These are phyloP conservation scores for Paraconiothyrium sp. DNA, from an alignment of 2,329 filamentous ascomycete genomes.

Conservation along the genomic window DNA sequence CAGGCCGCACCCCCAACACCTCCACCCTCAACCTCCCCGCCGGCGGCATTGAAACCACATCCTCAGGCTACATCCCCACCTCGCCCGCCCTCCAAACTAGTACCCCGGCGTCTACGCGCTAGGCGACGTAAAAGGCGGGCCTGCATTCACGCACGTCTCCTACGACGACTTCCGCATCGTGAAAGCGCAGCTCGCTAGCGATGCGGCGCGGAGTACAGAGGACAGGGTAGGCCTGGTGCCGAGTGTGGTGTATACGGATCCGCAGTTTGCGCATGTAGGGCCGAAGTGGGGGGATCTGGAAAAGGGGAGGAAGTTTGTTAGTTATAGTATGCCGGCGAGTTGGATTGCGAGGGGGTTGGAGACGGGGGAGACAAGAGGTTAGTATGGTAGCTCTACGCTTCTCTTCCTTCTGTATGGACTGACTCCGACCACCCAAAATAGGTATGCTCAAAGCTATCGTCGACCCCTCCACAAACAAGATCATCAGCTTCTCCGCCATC, in stretches of 20 bases:
- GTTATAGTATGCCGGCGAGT: constrained; percentile 59
- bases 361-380: constrained; percentile 57
- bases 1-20: constrained; percentile 62
- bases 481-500: constrained; percentile 63
- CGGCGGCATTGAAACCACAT: constrained; percentile 54
- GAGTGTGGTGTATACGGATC: constrained; percentile 64
- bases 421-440: too few species aligned
- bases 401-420: too few species aligned
- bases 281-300: constrained; percentile 56
- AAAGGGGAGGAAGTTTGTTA: constrained; percentile 1
- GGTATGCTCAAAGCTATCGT: constrained; percentile 64
- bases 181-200: not conserved
- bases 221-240: constrained; percentile 49
- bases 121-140: constrained; percentile 63
- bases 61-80: constrained; percentile 56
- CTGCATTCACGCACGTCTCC: constrained; percentile 65
- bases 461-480: constrained; percentile 59
- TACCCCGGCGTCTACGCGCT: constrained; percentile 57
- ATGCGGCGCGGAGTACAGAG: constrained; percentile 17
- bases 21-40: constrained; percentile 54
- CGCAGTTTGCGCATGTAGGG: constrained; percentile 63
- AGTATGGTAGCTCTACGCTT: too few species aligned
- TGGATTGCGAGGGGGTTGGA: constrained; percentile 63
- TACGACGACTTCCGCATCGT: constrained; percentile 67
- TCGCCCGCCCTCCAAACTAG: constrained; percentile 58